Conservation (phyloP, 306 rosid genomes). For the Cyamopsis tetragonoloba region DNA sequence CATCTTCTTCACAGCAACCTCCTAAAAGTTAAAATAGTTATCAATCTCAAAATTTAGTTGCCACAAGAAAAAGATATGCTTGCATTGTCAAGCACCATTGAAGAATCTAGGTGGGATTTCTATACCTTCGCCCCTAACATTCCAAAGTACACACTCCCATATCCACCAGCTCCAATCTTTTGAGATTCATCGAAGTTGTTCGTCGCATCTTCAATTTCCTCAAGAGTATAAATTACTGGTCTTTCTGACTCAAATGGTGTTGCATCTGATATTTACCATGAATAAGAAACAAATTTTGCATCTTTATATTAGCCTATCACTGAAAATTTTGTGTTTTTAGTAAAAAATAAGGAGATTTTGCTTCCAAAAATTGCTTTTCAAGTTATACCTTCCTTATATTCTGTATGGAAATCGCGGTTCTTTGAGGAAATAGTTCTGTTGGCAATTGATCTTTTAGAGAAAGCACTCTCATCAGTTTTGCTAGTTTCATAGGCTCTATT, state of each 20-base stretch:
- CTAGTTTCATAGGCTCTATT: constrained; percentile 1
- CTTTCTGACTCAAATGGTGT: constrained; percentile 63
- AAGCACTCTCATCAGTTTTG: constrained; percentile 28
- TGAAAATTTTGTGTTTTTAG: neutral
- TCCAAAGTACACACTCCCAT: constrained; percentile 71
- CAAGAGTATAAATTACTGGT: constrained; percentile 43
- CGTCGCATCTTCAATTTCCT: constrained; percentile 71
- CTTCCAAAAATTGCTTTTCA: constrained; percentile 1
- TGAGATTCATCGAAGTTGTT: constrained; percentile 50
- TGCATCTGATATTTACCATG: constrained; percentile 34
- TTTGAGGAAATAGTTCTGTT: constrained; percentile 36
- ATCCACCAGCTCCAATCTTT: constrained; percentile 82
- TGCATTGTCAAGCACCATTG: neutral
- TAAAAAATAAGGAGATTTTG: neutral
- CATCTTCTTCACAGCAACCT: constrained; percentile 85
- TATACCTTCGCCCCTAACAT: constrained; percentile 58
- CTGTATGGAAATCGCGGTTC: constrained; percentile 23
- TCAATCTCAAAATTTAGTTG: constrained; percentile 10
- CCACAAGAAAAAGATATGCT: neutral
- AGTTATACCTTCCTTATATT: constrained; percentile 52
- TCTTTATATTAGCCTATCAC: neutral
- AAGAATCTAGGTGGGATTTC: constrained; percentile 10
- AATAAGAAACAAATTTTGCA: constrained; percentile 13
- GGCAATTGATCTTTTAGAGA: constrained; percentile 34
- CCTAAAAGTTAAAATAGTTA: constrained; percentile 47